Conservation (phyloP, 768 basidiomycete species). For the Mrakia hoshinonis region DNA sequence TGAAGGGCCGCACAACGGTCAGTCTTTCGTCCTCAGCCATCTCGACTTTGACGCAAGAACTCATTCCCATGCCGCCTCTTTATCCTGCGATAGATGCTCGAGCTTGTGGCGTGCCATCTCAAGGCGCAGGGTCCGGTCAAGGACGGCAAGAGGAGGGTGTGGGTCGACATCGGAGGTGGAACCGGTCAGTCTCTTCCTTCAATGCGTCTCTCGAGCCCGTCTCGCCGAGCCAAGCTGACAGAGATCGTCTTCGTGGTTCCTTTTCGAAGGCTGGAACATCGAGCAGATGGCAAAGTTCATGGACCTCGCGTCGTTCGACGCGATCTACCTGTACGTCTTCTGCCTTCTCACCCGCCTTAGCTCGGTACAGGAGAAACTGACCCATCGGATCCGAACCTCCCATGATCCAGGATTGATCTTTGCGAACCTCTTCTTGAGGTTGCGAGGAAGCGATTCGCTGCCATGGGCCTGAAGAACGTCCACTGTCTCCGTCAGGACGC, state of each 20-base stretch:
- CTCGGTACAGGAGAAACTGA: not conserved
- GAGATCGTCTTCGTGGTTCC: not conserved
- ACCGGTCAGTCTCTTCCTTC: constrained; percentile 40
- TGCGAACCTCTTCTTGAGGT: constrained; percentile 64
- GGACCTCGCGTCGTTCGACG: constrained; percentile 54
- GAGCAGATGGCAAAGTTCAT: constrained; percentile 58
- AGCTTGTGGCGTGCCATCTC: constrained; percentile 57
- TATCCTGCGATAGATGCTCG: constrained; percentile 48
- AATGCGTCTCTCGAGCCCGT: not conserved
- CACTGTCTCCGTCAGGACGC: constrained; percentile 66
- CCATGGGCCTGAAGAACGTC: constrained; percentile 65
- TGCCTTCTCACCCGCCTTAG: not conserved
- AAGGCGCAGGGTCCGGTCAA: constrained; percentile 41
- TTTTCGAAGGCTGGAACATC: constrained; percentile 53
- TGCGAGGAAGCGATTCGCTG: constrained; percentile 58
- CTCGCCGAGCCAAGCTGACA: too few species aligned
- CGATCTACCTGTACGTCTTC: constrained; percentile 49
- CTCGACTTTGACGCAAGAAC: not conserved
- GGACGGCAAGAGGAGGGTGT: constrained; percentile 40
- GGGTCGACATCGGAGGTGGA: constrained; percentile 72
- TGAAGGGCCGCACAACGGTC: constrained; percentile 49
- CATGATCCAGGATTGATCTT: constrained; percentile 48
- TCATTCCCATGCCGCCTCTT: too few species aligned
- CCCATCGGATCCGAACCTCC: not conserved
- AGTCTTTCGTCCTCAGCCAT: not conserved